Evolutionary conservation across 176 grass and related monocot genomes (phyloP).

Genomic region (Cenchrus purpureus): DNA sequence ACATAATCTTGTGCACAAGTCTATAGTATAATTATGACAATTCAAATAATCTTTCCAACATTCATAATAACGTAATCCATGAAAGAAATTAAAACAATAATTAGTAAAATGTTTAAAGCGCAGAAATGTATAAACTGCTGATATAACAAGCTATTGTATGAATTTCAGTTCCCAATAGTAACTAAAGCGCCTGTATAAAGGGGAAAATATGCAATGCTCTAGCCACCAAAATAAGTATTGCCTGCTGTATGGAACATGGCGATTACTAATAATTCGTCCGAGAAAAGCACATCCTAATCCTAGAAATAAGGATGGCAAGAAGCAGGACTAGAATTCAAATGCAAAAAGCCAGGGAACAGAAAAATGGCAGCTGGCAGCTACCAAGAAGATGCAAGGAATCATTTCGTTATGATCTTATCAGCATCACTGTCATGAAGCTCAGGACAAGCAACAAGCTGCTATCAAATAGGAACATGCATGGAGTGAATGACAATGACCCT

Average conservation of each 20-base stretch:
- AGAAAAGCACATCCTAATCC: constrained; percentile 15
- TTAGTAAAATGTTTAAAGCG: neutral
- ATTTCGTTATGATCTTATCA: constrained; percentile 30
- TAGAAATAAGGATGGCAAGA: constrained; percentile 11
- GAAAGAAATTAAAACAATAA: neutral
- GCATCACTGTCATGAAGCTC: constrained; percentile 22
- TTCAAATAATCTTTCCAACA: neutral
- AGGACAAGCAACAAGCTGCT: constrained; percentile 26
- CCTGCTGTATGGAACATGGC: neutral
- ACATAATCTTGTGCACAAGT: neutral
- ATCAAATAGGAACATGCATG: constrained; percentile 32
- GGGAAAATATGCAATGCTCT: constrained; percentile 14
- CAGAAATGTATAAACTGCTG: neutral
- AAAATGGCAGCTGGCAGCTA: constrained; percentile 20
- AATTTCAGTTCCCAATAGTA: neutral
- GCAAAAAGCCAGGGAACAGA: constrained; percentile 29
- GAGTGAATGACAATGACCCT: constrained; percentile 21
- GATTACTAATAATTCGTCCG: neutral
- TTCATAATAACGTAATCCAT: constrained; percentile 22
- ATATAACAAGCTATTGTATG: constrained; percentile 16
- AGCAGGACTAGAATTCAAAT: constrained; percentile 29
- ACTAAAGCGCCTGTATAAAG: neutral
- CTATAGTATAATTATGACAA: constrained; percentile 4
- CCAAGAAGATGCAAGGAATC: constrained; percentile 1
- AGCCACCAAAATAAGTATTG: neutral